A percentile compares a stretch with the other conserved stretches of the same genome.
Evolutionary conservation across 1,139 yeast species (phyloP).

Genomic region (Blastobotrys serpentis): DNA sequence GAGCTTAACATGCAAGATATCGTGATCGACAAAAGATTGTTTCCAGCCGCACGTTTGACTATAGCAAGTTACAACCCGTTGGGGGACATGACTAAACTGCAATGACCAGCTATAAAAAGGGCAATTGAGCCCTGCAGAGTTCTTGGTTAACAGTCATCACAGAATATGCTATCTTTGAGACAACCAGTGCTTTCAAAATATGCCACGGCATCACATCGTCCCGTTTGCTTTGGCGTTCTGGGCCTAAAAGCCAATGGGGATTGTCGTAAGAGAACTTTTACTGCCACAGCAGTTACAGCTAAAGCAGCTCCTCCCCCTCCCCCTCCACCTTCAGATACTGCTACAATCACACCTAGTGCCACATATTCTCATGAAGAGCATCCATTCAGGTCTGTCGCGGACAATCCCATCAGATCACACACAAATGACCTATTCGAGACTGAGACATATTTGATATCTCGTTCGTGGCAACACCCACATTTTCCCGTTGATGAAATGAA

Average conservation of each 20-base stretch:
- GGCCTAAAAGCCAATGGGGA: not conserved
- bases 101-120: too few relatives aligned
- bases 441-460: conserved; percentile 26
- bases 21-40: too few relatives aligned
- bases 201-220: conserved; percentile 3
- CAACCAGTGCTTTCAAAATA: too few relatives aligned
- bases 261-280: not conserved
- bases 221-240: conserved; percentile 6
- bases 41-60: too few relatives aligned
- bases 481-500: conserved; percentile 50
- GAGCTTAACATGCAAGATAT: too few relatives aligned
- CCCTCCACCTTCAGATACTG: too few relatives aligned
- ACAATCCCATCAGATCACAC: not conserved
- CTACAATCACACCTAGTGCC: too few relatives aligned
- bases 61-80: too few relatives aligned
- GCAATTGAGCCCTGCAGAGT: too few relatives aligned
- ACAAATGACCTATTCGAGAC: conserved; percentile 18
- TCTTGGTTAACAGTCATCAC: too few relatives aligned
- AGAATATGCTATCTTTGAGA: too few relatives aligned
- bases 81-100: too few relatives aligned
- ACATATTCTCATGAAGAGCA: not conserved
- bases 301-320: conserved; percentile 8
- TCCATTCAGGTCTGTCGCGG: not conserved
- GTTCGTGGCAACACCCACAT: conserved; percentile 57
- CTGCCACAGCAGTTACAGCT: not conserved